Percentiles rank a stretch among this genome's conserved stretches.
phyloP scores from a whole-genome alignment of 129 eudicot species.

The Glebionis coronaria region DNA sequence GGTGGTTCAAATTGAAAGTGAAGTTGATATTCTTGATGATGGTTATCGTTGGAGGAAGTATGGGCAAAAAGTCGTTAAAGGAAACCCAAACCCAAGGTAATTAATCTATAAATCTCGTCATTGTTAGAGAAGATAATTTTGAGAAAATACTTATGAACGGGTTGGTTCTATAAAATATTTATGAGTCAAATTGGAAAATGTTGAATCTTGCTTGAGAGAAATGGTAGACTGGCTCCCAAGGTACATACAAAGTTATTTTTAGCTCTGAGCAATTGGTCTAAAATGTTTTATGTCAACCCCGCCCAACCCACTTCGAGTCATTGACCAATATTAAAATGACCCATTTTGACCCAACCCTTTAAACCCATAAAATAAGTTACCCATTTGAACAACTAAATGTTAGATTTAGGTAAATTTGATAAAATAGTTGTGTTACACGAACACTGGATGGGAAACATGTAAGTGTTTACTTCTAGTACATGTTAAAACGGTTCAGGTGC shows the following conservation, averaged over 20 bases:
- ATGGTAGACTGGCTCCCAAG: background rate
- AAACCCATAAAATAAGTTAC: no score
- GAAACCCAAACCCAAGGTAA: conserved; percentile 89
- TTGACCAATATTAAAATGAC: no score
- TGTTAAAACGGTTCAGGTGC: background rate
- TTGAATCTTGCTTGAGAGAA: background rate
- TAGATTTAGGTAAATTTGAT: background rate
- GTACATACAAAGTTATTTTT: no score
- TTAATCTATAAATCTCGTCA: background rate
- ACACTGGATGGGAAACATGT: background rate
- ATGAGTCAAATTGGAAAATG: background rate
- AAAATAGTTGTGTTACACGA: background rate
- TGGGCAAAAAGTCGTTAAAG: conserved; percentile 86
- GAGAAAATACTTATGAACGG: background rate
- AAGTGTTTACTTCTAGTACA: background rate
- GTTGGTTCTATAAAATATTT: background rate
- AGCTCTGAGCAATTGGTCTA: no score
- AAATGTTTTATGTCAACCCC: no score
- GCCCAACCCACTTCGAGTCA: no score
- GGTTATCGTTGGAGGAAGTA: conserved; percentile 93
- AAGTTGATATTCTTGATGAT: conserved; percentile 71
- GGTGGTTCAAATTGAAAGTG: conserved; percentile 66
- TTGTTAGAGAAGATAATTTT: background rate
- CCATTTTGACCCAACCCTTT: no score
- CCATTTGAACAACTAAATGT: background rate